These are phyloP conservation scores for Alternaria angustiovoidea DNA, from an alignment of 2,329 filamentous ascomycete genomes.

Conservation along the genomic window DNA sequence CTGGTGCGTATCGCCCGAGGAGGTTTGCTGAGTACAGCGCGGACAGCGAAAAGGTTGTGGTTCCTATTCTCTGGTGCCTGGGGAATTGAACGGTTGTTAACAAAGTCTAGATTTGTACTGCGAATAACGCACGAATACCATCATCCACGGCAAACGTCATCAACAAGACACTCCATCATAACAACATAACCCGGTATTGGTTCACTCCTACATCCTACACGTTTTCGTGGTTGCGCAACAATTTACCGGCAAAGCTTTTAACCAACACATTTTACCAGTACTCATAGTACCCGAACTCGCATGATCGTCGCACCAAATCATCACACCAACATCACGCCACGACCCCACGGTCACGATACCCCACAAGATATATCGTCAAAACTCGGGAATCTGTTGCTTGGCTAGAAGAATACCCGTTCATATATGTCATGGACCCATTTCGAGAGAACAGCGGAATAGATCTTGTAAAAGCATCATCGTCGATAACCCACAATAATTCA, in stretches of 20 bases:
- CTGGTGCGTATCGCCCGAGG: background rate
- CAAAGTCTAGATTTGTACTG: background rate
- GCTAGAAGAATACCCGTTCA: conserved; percentile 7
- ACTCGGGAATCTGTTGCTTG: background rate
- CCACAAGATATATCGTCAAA: conserved; percentile 11
- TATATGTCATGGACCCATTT: conserved; percentile 33
- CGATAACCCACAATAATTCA: conserved; percentile 7
- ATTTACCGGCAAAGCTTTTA: conserved; percentile 30
- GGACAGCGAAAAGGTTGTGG: background rate
- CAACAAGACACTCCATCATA: background rate
- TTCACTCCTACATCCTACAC: background rate
- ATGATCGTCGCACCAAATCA: conserved; percentile 29
- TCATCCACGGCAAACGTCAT: background rate
- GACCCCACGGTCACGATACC: conserved; percentile 30
- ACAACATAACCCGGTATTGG: background rate
- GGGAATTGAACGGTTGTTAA: background rate
- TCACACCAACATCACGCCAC: conserved; percentile 47
- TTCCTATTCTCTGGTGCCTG: background rate
- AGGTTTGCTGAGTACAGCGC: background rate
- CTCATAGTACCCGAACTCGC: conserved; percentile 21
- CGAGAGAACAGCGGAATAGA: conserved; percentile 23
- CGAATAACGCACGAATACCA: background rate
- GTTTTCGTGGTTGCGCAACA: conserved; percentile 20
- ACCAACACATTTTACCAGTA: conserved; percentile 19
- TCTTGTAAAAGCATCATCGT: conserved; percentile 31